A percentile compares a stretch with the other conserved stretches of the same genome.
Evolutionary conservation across 345 rosid genomes (phyloP).

Genomic region (Syzygium grande): DNA sequence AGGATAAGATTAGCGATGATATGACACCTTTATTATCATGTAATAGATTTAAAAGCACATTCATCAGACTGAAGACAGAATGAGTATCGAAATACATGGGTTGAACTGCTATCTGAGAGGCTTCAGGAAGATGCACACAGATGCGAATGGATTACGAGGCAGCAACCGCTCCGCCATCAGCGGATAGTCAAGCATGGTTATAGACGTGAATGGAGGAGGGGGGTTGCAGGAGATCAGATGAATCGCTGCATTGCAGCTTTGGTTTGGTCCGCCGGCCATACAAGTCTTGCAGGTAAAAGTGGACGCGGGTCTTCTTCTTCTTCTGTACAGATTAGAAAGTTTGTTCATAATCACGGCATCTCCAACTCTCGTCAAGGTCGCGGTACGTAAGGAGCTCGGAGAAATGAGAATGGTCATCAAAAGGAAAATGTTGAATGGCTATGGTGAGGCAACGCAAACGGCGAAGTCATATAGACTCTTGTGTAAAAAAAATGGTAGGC

Average conservation of each 20-base stretch:
- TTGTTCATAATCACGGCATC: not conserved
- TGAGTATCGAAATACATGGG: not conserved
- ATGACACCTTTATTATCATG: not conserved
- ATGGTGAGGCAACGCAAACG: not conserved
- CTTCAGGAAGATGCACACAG: not conserved
- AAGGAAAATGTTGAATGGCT: not conserved
- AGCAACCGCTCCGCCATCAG: not conserved
- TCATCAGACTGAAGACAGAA: not conserved
- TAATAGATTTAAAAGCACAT: not conserved
- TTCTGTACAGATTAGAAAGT: not conserved
- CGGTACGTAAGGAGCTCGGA: not conserved
- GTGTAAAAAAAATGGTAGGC: not conserved
- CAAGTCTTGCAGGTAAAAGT: not conserved
- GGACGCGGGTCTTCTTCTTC: not conserved
- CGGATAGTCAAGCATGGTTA: not conserved
- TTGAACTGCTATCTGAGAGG: not conserved
- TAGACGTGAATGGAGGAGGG: not conserved
- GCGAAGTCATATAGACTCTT: not conserved
- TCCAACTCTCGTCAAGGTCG: not conserved
- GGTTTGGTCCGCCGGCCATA: not conserved
- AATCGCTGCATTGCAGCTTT: not conserved
- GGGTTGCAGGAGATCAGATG: not conserved
- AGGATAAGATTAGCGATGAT: not conserved
- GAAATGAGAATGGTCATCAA: not conserved
- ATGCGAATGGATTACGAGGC: not conserved